Evolutionary conservation across 2,329 filamentous ascomycete species (phyloP), one percentile per base, ranked within the genome.

Genomic region (Cylindrodendrum hubeiense): DNA sequence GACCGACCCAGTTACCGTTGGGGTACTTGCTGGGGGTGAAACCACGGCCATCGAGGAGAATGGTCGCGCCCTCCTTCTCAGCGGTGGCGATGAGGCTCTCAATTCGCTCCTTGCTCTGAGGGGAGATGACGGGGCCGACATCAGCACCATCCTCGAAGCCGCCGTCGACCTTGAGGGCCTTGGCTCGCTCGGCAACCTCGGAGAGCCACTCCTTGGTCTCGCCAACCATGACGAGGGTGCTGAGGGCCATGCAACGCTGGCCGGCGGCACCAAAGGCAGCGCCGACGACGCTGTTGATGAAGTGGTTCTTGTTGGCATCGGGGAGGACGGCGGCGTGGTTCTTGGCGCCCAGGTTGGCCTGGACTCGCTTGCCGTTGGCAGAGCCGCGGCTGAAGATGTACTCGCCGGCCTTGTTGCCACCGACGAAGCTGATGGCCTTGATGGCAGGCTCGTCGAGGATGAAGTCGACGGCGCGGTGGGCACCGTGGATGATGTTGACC

Each of bases 301-400:
- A 93, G 75, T 95, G 92, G 84, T 96, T 95, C 87, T 94, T 95
- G 85, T 96, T 95, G 84, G 90, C 92, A 83, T 96, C 93, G 19
- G 93, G 93, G 66, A 95, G 87, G 30, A 96, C 90, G 57, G 92
- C 91, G 28, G 93, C 93, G 79, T 96, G 93, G 85, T 96, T 96
- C 87, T 96, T 96, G 71, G 93, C 93, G 43, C 93, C 93, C 67
- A 96, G 83, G 82, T 96, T 96, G 78, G 93, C 93, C 83, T 96
- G 93, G 33, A 95, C 92, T 75, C 93, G 91, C 87, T 96, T 96
- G 76, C 93, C 93, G 75, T 95, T 94, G 76, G 92, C 93, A 2
- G 92, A 94, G 33, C 89, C 93, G 61, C 92, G 89, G 60, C 84
- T 81, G 81, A 90, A 96, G 79, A 96, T 96, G 84, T 96, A 96